Conservation (phyloP, 2,329 filamentous ascomycete species). For the Claviceps humidiphila region DNA sequence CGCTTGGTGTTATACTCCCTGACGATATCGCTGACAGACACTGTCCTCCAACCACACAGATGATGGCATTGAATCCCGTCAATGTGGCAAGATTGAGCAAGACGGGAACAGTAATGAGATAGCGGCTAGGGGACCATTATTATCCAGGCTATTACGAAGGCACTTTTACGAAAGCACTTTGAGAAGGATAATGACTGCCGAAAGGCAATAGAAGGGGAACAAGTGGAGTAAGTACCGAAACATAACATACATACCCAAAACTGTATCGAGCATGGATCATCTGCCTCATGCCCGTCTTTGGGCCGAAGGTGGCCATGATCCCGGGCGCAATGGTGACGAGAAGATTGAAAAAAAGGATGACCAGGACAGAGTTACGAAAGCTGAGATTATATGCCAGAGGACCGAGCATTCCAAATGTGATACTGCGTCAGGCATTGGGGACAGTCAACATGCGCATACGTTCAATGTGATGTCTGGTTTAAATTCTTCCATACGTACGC, state of each 20-base stretch:
- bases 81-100: conserved; percentile 50
- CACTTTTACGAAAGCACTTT: too few species aligned
- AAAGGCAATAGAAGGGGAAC: background rate
- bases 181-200: background rate
- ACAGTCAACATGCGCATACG: background rate
- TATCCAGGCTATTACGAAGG: background rate
- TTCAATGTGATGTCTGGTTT: background rate
- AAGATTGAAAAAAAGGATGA: conserved; percentile 51
- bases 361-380: conserved; percentile 40
- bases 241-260: conserved; percentile 41
- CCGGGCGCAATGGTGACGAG: conserved; percentile 40
- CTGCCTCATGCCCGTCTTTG: conserved; percentile 50
- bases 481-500: conserved; percentile 18
- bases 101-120: conserved; percentile 45
- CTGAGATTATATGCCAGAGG: conserved; percentile 40
- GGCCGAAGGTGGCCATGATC: conserved; percentile 43
- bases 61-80: conserved; percentile 50
- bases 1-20: conserved; percentile 34
- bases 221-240: background rate
- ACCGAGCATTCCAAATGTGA: conserved; percentile 52
- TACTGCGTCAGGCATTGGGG: conserved; percentile 19
- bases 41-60: conserved; percentile 46
- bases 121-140: conserved; percentile 25
- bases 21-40: conserved; percentile 40
- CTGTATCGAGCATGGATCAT: conserved; percentile 52